Evolutionary conservation across 2,329 filamentous ascomycete species (phyloP).

Genomic region (Colletotrichum filicis): DNA sequence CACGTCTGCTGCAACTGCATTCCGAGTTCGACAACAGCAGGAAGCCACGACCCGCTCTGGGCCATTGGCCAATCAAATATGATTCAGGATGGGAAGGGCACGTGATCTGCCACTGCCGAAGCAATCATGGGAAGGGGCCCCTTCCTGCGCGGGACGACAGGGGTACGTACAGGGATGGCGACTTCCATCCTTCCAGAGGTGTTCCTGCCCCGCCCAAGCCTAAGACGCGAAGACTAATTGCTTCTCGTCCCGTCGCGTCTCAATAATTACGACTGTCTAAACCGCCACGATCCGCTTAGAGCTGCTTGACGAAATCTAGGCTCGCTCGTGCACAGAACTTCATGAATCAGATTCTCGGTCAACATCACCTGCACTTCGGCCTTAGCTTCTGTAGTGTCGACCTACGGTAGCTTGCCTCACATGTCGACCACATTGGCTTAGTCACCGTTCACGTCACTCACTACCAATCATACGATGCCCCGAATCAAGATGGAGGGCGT

Average conservation of each 20-base stretch:
- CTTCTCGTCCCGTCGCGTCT: slow-evolving; percentile 1
- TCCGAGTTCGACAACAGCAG: background rate
- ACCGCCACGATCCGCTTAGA: background rate
- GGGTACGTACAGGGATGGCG: slow-evolving; percentile 1
- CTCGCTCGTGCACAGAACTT: background rate
- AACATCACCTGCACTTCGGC: background rate
- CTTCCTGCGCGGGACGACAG: background rate
- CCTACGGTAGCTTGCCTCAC: background rate
- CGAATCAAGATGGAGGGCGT: slow-evolving; percentile 11
- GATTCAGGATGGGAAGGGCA: rapidly evolving
- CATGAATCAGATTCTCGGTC: background rate
- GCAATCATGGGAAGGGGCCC: background rate
- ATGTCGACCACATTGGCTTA: background rate
- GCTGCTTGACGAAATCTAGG: too few species aligned
- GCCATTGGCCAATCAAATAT: background rate
- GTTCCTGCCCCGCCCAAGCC: slow-evolving; percentile 4
- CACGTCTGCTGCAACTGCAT: background rate
- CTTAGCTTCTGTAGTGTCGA: too few species aligned
- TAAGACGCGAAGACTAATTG: slow-evolving; percentile 25
- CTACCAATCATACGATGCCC: background rate
- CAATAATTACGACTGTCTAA: background rate
- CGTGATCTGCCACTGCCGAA: background rate
- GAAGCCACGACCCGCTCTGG: background rate
- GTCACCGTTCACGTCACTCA: background rate
- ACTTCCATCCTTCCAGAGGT: background rate